phyloP scores from a whole-genome alignment of 768 basidiomycete species.

The Pisolithus microcarpus region DNA sequence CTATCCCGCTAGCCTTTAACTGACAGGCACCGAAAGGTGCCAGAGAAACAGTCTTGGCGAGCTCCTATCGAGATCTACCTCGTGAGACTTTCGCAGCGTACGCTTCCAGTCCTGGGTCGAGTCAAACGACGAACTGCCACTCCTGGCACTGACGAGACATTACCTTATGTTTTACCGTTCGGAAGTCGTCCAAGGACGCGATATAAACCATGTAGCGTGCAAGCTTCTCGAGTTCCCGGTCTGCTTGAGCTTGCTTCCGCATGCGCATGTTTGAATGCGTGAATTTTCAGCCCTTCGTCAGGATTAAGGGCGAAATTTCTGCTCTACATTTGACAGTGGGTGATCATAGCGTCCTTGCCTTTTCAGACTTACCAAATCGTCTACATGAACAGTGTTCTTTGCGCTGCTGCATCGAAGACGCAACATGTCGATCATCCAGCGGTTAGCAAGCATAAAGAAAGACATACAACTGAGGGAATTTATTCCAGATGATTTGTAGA shows the following conservation, averaged over 20 bases:
- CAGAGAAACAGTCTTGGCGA: too few relatives aligned
- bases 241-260: slow-evolving; percentile 53
- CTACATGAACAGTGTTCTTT: slow-evolving; percentile 78
- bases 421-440: background rate
- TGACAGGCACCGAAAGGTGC: too few relatives aligned
- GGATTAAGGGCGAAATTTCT: slow-evolving; percentile 89
- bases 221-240: slow-evolving; percentile 66
- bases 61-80: background rate
- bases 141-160: slow-evolving; percentile 4
- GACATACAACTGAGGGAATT: slow-evolving; percentile 70
- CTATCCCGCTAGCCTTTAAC: too few relatives aligned
- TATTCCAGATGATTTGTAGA: slow-evolving; percentile 81
- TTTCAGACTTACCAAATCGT: slow-evolving; percentile 58
- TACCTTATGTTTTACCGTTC: slow-evolving; percentile 61
- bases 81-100: slow-evolving; percentile 17
- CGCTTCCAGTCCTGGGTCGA: slow-evolving; percentile 30
- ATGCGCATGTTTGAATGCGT: slow-evolving; percentile 74
- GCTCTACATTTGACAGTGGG: slow-evolving; percentile 34
- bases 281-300: slow-evolving; percentile 74
- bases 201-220: slow-evolving; percentile 60
- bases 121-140: background rate
- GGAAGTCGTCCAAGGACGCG: slow-evolving; percentile 53
- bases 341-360: background rate
- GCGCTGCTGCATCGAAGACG: slow-evolving; percentile 37
- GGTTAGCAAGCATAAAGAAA: background rate